These are phyloP conservation scores for Schwanniomyces occidentalis DNA, from an alignment of 805 yeast species.

Conservation along the genomic window DNA sequence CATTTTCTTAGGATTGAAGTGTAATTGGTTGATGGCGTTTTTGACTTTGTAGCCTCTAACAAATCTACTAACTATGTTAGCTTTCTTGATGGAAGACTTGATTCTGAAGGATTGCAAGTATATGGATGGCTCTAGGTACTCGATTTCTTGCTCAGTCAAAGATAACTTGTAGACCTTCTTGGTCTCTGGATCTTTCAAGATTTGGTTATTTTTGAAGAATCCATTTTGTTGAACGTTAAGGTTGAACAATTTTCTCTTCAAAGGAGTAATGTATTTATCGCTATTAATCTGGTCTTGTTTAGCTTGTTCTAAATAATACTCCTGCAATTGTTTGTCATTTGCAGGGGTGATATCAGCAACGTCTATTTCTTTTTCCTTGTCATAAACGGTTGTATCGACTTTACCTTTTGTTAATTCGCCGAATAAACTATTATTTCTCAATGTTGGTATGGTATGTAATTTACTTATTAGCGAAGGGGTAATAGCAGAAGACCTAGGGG, in stretches of 20 bases:
- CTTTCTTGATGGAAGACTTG: slow-evolving; percentile 86
- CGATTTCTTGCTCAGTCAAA: slow-evolving; percentile 65
- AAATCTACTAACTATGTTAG: slow-evolving; percentile 75
- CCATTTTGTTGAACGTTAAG: slow-evolving; percentile 62
- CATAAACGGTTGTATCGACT: slow-evolving; percentile 3
- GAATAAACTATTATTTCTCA: slow-evolving; percentile 21
- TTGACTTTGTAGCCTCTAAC: slow-evolving; percentile 69
- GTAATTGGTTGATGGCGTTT: slow-evolving; percentile 88
- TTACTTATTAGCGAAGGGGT: slow-evolving; percentile 5
- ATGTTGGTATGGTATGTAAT: slow-evolving; percentile 12
- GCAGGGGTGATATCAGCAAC: slow-evolving; percentile 24
- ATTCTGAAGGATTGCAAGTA: slow-evolving; percentile 78
- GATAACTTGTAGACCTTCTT: slow-evolving; percentile 56
- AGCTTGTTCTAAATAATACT: slow-evolving; percentile 49
- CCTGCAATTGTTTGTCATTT: slow-evolving; percentile 44
- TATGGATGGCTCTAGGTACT: slow-evolving; percentile 84
- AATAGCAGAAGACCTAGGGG: neutral
- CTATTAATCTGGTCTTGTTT: slow-evolving; percentile 41
- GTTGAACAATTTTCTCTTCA: slow-evolving; percentile 65
- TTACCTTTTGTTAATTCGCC: slow-evolving; percentile 32
- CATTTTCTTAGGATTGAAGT: slow-evolving; percentile 78
- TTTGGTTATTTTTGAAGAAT: slow-evolving; percentile 64
- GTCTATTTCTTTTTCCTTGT: slow-evolving; percentile 8
- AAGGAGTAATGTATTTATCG: slow-evolving; percentile 66
- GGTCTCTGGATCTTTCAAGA: slow-evolving; percentile 38